A percentile compares a stretch with the other conserved stretches of the same genome.
Evolutionary conservation across 768 basidiomycete species (phyloP).

Genomic region (Tylopilus plumbeoviolaceoides): DNA sequence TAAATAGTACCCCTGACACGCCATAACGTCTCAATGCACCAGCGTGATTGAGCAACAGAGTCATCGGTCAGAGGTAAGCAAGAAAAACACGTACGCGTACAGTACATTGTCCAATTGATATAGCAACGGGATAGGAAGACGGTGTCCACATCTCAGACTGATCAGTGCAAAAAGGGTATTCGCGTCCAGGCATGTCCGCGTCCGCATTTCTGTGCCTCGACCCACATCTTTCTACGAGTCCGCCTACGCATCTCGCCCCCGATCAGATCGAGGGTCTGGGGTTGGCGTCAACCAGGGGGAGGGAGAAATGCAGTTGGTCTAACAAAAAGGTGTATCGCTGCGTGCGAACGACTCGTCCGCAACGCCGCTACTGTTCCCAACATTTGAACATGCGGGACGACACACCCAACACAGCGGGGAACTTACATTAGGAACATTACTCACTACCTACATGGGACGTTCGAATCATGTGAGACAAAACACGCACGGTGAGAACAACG

Average conservation of each 20-base stretch:
- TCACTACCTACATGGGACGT: background rate
- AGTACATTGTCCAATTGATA: background rate
- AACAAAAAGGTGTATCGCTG: background rate
- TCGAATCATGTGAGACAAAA: background rate
- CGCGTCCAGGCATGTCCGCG: background rate
- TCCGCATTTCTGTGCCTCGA: slow-evolving; percentile 1
- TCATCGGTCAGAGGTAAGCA: background rate
- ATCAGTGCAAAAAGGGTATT: slow-evolving; percentile 3
- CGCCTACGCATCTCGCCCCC: background rate
- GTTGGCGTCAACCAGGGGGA: background rate
- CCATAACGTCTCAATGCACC: background rate
- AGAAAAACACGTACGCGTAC: background rate
- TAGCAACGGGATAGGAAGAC: background rate
- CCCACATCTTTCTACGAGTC: background rate
- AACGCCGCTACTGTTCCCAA: background rate
- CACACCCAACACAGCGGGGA: too few species aligned
- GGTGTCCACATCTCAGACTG: background rate
- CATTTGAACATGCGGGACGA: background rate
- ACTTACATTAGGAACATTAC: slow-evolving; percentile 8
- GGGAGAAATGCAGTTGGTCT: background rate
- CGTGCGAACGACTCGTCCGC: background rate
- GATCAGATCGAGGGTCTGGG: slow-evolving; percentile 3
- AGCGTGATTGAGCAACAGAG: background rate
- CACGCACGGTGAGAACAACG: background rate
- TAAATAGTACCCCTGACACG: background rate